Conservation (phyloP, 2,329 filamentous ascomycete species). For the Sarocladium brachiariae region DNA sequence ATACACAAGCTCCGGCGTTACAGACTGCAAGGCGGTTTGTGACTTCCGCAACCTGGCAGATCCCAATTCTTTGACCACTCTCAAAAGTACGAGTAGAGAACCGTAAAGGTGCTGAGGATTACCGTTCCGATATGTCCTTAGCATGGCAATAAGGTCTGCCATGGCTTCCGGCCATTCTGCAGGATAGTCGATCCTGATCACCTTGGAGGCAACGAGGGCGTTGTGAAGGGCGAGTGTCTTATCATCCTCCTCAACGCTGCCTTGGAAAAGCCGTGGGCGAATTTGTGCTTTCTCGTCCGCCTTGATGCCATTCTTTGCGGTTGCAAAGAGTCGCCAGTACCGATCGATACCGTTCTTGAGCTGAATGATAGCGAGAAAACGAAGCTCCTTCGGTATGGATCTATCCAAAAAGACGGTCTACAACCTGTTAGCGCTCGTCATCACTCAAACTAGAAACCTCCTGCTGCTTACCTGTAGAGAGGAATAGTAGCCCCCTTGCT, state of each 20-base stretch:
- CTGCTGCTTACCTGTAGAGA: constrained; percentile 53
- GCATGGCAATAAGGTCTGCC: constrained; percentile 52
- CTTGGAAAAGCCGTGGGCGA: constrained; percentile 65
- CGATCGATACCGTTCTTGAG: constrained; percentile 96
- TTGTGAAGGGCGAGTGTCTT: constrained; percentile 76
- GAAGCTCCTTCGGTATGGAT: constrained; percentile 66
- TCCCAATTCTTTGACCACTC: constrained; percentile 84
- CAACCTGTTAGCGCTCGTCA: constrained; percentile 12
- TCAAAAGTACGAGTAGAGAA: constrained; percentile 68
- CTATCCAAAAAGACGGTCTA: constrained; percentile 78
- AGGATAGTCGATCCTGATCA: constrained; percentile 84
- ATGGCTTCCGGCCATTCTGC: constrained; percentile 69
- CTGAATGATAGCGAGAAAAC: constrained; percentile 87
- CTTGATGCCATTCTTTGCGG: constrained; percentile 56
- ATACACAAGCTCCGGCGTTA: constrained; percentile 78
- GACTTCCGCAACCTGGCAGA: constrained; percentile 71
- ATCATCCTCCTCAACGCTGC: constrained; percentile 71
- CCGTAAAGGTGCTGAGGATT: constrained; percentile 63
- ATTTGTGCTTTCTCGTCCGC: constrained; percentile 72
- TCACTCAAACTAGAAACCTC: neutral
- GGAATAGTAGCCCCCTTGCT: constrained; percentile 57
- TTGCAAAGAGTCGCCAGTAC: constrained; percentile 69
- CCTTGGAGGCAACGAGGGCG: constrained; percentile 79
- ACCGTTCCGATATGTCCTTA: constrained; percentile 46
- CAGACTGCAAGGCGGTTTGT: constrained; percentile 67